Base-by-base conservation (phyloP, 306 rosid species). In the Quercus bicolor region DNA sequence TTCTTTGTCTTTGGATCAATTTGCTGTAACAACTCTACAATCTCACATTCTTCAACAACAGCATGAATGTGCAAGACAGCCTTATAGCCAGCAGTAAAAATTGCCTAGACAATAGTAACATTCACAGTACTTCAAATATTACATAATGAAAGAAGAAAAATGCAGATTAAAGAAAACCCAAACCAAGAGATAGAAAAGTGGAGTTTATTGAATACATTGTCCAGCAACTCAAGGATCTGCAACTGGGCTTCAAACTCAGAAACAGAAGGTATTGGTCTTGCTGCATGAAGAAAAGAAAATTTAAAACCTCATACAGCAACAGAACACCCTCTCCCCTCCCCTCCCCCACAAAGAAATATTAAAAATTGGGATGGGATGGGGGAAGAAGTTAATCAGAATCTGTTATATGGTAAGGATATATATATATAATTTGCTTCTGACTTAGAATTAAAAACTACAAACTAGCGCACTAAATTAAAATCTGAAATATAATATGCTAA, bases 71-170 rank as follows among this genome's bases (percentile, higher is more conserved):
- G 99, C 88, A 96, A 80, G 77, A 96, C 89, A 81, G 99, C 99
- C 81, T 93, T 93, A 84, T 96, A 96, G 29, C 99, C 99, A 84
- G 98, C 98, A n/a, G 99, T 96, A 84, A 96, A 96, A 79, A 96
- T 96, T 74, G 99, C 99, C 99, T 96, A 66, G 56, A 61, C 31
- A 75, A 70, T 66, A 65, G 79, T 4, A 78, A 48, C 15, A 70
- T 21, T 76, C 34, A 40, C 10, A 28, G 73, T 69, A 33, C 34
- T 68, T 75, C 26, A 84, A 61, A 75, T 10, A 79, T 83, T 76
- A 74, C 52, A 34, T n/a, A 66, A 48, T 11, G 5, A 48, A 33
- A 34, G 55, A 3, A 33, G 31, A 70, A 12, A 12, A 5, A 51
- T 4, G 1, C 20, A 70, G 51, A 28, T 26, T 9, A 33, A 21